Evolutionary conservation across 208 protist species (phyloP).

Genomic region (Endotrypanum monterogeii): DNA sequence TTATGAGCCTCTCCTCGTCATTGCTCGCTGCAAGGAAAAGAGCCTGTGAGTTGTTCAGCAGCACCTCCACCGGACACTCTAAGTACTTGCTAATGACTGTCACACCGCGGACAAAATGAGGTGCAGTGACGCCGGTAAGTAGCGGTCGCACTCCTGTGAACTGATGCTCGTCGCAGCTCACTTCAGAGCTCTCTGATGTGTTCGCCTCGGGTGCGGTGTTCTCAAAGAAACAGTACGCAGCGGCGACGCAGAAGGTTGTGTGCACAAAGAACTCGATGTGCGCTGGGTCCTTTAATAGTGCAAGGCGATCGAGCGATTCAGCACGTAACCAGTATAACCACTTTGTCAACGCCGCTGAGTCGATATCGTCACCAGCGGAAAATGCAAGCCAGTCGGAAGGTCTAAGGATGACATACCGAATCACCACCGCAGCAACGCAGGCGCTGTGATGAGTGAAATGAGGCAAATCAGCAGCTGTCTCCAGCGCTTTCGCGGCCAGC

Average conservation of each 20-base stretch:
- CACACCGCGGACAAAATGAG: slow-evolving; percentile 7
- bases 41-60: neutral
- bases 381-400: slow-evolving; percentile 16
- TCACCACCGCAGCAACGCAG: slow-evolving; percentile 11
- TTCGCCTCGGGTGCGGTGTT: slow-evolving; percentile 8
- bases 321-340: slow-evolving; percentile 23
- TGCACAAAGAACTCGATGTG: slow-evolving; percentile 22
- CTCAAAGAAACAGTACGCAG: slow-evolving; percentile 23
- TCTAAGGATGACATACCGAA: slow-evolving; percentile 16
- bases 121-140: neutral
- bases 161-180: neutral
- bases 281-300: slow-evolving; percentile 11
- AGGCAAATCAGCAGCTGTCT: slow-evolving; percentile 18
- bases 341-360: slow-evolving; percentile 6
- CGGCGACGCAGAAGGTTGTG: slow-evolving; percentile 25
- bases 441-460: slow-evolving; percentile 27
- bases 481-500: slow-evolving; percentile 19
- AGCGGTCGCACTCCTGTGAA: neutral
- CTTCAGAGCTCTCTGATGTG: neutral
- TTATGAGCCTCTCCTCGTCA: neutral
- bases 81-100: neutral
- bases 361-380: slow-evolving; percentile 6
- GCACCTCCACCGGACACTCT: slow-evolving; percentile 3
- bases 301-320: slow-evolving; percentile 22
- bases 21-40: neutral